These are phyloP conservation scores for Aspergillus carbonarius DNA, from an alignment of 2,329 filamentous ascomycete species.

Conservation along the genomic window DNA sequence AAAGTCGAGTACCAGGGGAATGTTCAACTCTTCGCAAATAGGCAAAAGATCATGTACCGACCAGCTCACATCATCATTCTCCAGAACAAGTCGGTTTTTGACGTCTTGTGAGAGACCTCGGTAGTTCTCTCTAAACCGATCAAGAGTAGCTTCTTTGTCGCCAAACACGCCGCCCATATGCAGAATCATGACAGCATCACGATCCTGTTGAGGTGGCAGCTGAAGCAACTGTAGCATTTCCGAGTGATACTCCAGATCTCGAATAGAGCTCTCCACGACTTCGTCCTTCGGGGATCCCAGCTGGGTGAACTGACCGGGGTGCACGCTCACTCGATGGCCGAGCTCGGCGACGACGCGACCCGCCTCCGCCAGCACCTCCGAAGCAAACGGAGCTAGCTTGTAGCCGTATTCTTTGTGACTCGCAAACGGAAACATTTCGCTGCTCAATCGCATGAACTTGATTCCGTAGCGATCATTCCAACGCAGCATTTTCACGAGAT, in stretches of 20 bases:
- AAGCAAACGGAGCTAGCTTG: constrained; percentile 77
- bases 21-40: constrained; percentile 89
- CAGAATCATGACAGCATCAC: constrained; percentile 89
- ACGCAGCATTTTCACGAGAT: constrained; percentile 78
- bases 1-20: constrained; percentile 87
- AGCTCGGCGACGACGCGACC: constrained; percentile 74
- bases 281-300: constrained; percentile 76
- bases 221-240: constrained; percentile 77
- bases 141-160: constrained; percentile 75
- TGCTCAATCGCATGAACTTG: constrained; percentile 86
- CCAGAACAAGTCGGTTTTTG: constrained; percentile 79
- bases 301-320: constrained; percentile 92
- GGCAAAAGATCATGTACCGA: constrained; percentile 88
- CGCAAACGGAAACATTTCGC: constrained; percentile 96
- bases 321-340: constrained; percentile 82
- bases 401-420: constrained; percentile 87
- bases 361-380: constrained; percentile 71
- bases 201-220: constrained; percentile 73
- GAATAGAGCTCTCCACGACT: constrained; percentile 73
- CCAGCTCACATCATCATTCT: constrained; percentile 94
- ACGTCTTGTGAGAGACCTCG: constrained; percentile 63
- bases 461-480: constrained; percentile 95
- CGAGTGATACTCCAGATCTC: constrained; percentile 84
- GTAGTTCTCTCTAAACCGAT: constrained; percentile 77
- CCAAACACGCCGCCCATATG: constrained; percentile 92